Evolutionary conservation across 495 filamentous ascomycete species (phyloP).

Genomic region (Polyplosphaeria fusca): DNA sequence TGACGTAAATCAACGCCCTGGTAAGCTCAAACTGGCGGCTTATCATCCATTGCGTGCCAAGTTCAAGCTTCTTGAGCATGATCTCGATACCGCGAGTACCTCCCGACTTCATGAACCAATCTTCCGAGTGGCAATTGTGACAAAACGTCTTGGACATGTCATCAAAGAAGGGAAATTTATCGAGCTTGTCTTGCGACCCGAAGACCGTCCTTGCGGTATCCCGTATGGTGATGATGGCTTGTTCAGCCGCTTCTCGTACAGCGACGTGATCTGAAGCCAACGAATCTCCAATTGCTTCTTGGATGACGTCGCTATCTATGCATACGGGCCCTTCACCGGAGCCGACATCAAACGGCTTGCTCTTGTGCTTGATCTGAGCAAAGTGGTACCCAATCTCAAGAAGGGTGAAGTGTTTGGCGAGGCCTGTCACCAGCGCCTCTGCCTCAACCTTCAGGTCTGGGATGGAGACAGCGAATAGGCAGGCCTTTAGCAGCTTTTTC

Average conservation of each 20-base stretch:
- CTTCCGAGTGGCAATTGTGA: slow-evolving; percentile 92
- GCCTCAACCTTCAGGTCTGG: slow-evolving; percentile 74
- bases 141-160: slow-evolving; percentile 78
- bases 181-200: slow-evolving; percentile 64
- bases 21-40: slow-evolving; percentile 79
- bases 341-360: slow-evolving; percentile 73
- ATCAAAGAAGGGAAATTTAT: slow-evolving; percentile 74
- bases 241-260: slow-evolving; percentile 80
- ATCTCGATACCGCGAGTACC: slow-evolving; percentile 86
- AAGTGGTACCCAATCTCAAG: slow-evolving; percentile 83
- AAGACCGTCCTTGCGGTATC: slow-evolving; percentile 78
- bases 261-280: slow-evolving; percentile 75
- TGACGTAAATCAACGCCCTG: slow-evolving; percentile 84
- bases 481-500: slow-evolving; percentile 82
- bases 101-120: slow-evolving; percentile 96
- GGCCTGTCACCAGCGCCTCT: slow-evolving; percentile 66
- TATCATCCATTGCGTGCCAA: slow-evolving; percentile 80
- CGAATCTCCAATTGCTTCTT: slow-evolving; percentile 82
- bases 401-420: slow-evolving; percentile 85
- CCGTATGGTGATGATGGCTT: slow-evolving; percentile 70
- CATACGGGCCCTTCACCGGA: slow-evolving; percentile 82
- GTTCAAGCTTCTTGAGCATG: slow-evolving; percentile 70
- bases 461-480: slow-evolving; percentile 80
- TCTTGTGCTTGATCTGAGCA: slow-evolving; percentile 66
- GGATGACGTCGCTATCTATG: slow-evolving; percentile 79